A percentile compares a stretch with the other conserved stretches of the same genome.
These are phyloP conservation scores for Phaeophleospora eucalypticola DNA, from an alignment of 2,329 filamentous ascomycete species.

Conservation along the genomic window DNA sequence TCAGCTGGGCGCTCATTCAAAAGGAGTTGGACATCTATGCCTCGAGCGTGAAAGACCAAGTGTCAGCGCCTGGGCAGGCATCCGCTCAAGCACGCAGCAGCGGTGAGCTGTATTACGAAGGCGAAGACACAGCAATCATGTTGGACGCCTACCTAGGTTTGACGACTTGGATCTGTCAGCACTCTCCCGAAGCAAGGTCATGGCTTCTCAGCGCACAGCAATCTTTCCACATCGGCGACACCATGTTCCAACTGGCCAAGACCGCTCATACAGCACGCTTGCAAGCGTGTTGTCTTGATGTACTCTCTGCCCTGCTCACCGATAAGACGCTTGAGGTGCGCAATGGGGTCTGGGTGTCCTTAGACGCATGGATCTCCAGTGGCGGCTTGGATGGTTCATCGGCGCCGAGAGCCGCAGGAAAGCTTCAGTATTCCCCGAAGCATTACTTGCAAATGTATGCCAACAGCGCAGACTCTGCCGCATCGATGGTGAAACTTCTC, in stretches of 20 bases:
- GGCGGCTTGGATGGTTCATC: slow-evolving; percentile 21
- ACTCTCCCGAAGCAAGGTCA: slow-evolving; percentile 67
- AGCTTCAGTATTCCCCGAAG: slow-evolving; percentile 23
- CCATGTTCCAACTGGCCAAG: slow-evolving; percentile 74
- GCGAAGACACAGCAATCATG: slow-evolving; percentile 95
- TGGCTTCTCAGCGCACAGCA: slow-evolving; percentile 65
- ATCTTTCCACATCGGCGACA: slow-evolving; percentile 65
- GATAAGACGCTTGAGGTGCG: slow-evolving; percentile 66
- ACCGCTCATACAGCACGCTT: slow-evolving; percentile 72
- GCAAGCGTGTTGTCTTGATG: slow-evolving; percentile 77
- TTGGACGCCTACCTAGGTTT: slow-evolving; percentile 88
- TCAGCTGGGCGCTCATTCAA: slow-evolving; percentile 92
- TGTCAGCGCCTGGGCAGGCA: slow-evolving; percentile 56
- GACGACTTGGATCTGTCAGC: slow-evolving; percentile 72
- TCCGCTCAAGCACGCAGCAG: slow-evolving; percentile 33
- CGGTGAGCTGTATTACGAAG: slow-evolving; percentile 53
- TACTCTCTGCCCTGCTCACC: slow-evolving; percentile 69
- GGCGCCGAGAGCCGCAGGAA: slow-evolving; percentile 13
- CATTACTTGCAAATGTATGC: slow-evolving; percentile 31
- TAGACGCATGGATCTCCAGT: slow-evolving; percentile 77
- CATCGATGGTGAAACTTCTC: slow-evolving; percentile 76
- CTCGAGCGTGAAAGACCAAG: slow-evolving; percentile 69
- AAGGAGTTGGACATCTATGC: slow-evolving; percentile 84
- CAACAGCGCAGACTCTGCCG: slow-evolving; percentile 43
- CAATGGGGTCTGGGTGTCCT: slow-evolving; percentile 70